These are phyloP conservation scores for Aspergillus tanneri DNA, from an alignment of 2,329 filamentous ascomycete species.

Conservation along the genomic window DNA sequence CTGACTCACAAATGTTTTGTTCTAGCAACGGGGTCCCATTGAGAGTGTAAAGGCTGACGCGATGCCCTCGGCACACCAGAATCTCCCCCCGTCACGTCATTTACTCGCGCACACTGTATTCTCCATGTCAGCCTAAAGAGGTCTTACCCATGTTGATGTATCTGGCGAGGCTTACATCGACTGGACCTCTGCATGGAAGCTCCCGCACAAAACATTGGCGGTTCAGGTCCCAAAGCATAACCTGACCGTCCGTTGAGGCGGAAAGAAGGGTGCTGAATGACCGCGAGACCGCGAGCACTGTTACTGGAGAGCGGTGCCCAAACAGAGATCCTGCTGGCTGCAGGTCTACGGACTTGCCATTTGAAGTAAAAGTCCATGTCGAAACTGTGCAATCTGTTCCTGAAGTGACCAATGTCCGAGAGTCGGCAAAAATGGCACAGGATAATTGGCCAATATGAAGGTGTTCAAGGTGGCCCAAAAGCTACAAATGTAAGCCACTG, in stretches of 20 bases:
- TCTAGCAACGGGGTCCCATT: constrained; percentile 82
- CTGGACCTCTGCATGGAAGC: constrained; percentile 58
- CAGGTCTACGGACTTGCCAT: constrained; percentile 72
- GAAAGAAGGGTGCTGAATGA: constrained; percentile 87
- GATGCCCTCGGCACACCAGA: constrained; percentile 73
- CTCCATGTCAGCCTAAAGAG: constrained; percentile 8
- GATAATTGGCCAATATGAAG: constrained; percentile 89
- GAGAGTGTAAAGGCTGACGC: constrained; percentile 76
- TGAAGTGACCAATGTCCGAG: constrained; percentile 84
- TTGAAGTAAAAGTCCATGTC: constrained; percentile 70
- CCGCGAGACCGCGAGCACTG: constrained; percentile 77
- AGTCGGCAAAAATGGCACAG: constrained; percentile 79
- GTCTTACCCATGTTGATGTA: neutral
- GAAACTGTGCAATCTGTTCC: constrained; percentile 90
- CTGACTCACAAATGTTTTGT: constrained; percentile 70
- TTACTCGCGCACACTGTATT: constrained; percentile 76
- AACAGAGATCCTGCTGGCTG: constrained; percentile 78
- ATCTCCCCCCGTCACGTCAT: constrained; percentile 90
- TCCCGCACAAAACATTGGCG: constrained; percentile 80
- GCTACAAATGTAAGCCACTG: constrained; percentile 31
- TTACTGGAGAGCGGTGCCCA: constrained; percentile 83
- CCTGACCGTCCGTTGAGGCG: constrained; percentile 74
- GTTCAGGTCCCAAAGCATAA: constrained; percentile 93
- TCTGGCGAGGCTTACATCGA: constrained; percentile 40
- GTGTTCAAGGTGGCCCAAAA: constrained; percentile 88